Evolutionary conservation across 164 flowering plant genomes (phyloP), one percentile per base, ranked within the genome.

Genomic region (Nymphaea thermarum): DNA sequence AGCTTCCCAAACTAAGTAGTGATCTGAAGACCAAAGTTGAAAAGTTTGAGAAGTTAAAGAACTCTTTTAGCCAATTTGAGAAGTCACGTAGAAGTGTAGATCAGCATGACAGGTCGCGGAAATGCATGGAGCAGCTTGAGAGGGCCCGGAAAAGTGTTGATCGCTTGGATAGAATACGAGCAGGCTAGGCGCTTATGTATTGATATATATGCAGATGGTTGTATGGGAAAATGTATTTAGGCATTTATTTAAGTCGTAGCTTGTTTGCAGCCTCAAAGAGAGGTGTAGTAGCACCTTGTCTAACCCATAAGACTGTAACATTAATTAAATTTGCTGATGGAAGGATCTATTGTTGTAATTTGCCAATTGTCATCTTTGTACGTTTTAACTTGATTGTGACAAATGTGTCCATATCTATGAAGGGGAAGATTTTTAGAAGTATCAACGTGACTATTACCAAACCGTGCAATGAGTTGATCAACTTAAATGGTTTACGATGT

Each of bases 91-190:
- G 87, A 75, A 90, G 97, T 61, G 87, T 87, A 42, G 96, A 87
- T 68, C 84, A 85, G 80, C 81, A 77, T 57, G 89, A 88, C 71
- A 90, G 87, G 72, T 79, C 91, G 16, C 65, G 89, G 67, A 90
- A 82, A 71, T 85, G 82, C 71, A 67, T 80, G 4, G 98, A 92
- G 60, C 88, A 84, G 69, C 60, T 82, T 64, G 96, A 87, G 68
- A 85, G 84, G 73, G 91, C 77, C 45, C 71, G 97, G 77, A 89
- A 85, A 76, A 91, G 97, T 66, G 88, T 91, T 15, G 97, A 91
- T 59, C 79, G 86, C 72, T 78, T 90, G 79, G 96, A 88, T 62
- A 82, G 94, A 85, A 69, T 85, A 80, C 74, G 88, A n/a, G 78
- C 77, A 44, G 90, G 86, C 76, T 87, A 77, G 82, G 65, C 63